Evolutionary conservation across 2,329 filamentous ascomycete genomes (phyloP), one percentile per base, ranked within the genome.

Genomic region (Colletotrichum musicola): DNA sequence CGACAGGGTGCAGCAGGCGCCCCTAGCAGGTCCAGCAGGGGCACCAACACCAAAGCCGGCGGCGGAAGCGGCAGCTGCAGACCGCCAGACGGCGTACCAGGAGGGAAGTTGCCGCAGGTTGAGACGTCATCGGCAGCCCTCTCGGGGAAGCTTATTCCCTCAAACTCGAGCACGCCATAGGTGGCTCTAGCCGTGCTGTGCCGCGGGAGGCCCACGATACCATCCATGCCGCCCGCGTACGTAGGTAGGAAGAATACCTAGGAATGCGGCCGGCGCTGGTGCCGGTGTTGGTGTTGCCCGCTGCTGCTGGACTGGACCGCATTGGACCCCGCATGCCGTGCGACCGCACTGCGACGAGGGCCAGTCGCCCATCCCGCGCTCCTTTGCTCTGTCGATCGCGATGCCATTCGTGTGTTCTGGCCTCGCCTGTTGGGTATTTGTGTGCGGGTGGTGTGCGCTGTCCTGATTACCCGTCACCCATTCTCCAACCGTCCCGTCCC

Each of bases 141-240:
- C 35, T 42, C 22, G 20, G 25, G 61, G 66, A 69, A 69, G 66
- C 62, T 69, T 61, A 68, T 57, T 51, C 55, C 55, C 42, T 65
- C 65, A 61, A 13, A 60, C 20, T 30, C 42, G 18, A 65, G 66
- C 66, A 69, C 62, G 62, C 62, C 49, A 68, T 65, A 59, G 49
- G 42, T 14, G 16, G 59, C 12, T 57, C 42, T 18, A 38, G 40
- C 38, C 14, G 47, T 20, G 20, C 6, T 16, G 14, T 12, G n/a
- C 42, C 51, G 61, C 64, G 9, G 64, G 61, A 68, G 53, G 61
- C 61, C 64, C 50, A 10, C 16, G 40, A 42, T 42, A 16, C 13
- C 16, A 16, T 42, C 13, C 16, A 16, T 42, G 40, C 40, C 16
- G 40, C 13, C 40, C 16, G 40, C 4, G 40, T 42, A 9, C 6